Evolutionary conservation across 176 grass and related monocot genomes (phyloP).

Genomic region (Themeda triandra): DNA sequence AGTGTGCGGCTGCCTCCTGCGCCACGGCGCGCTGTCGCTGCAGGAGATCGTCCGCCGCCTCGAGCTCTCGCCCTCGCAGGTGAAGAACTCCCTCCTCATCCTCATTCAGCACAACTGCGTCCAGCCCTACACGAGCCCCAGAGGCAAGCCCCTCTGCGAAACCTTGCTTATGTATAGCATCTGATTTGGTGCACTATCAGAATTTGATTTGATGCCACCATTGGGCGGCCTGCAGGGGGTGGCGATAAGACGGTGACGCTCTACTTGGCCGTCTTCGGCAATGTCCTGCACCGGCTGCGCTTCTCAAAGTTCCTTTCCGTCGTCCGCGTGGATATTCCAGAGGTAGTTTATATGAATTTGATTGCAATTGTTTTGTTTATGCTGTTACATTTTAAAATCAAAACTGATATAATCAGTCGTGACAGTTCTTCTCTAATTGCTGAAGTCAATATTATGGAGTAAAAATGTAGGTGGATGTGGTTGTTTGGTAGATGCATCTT

Average conservation of each 20-base stretch:
- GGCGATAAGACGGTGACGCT: constrained; percentile 40
- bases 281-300: constrained; percentile 66
- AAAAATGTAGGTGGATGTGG: neutral
- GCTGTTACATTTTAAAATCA: neutral
- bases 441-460: constrained; percentile 2
- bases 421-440: constrained; percentile 7
- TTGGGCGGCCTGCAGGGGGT: constrained; percentile 30
- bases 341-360: constrained; percentile 22
- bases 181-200: neutral
- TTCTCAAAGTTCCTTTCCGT: constrained; percentile 80
- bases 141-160: constrained; percentile 18
- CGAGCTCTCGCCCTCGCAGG: constrained; percentile 31
- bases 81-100: constrained; percentile 85
- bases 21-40: constrained; percentile 53
- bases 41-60: constrained; percentile 55
- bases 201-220: neutral
- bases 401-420: neutral
- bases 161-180: neutral
- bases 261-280: constrained; percentile 72
- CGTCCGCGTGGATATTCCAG: constrained; percentile 46
- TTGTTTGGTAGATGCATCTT: constrained; percentile 1
- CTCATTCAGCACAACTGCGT: constrained; percentile 95
- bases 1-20: constrained; percentile 74
- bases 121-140: constrained; percentile 59
- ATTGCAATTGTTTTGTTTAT: neutral